A percentile compares a stretch with the other conserved stretches of the same genome.
Evolutionary conservation across 768 basidiomycete genomes (phyloP).

Genomic region (Lactifluus subvellereus): DNA sequence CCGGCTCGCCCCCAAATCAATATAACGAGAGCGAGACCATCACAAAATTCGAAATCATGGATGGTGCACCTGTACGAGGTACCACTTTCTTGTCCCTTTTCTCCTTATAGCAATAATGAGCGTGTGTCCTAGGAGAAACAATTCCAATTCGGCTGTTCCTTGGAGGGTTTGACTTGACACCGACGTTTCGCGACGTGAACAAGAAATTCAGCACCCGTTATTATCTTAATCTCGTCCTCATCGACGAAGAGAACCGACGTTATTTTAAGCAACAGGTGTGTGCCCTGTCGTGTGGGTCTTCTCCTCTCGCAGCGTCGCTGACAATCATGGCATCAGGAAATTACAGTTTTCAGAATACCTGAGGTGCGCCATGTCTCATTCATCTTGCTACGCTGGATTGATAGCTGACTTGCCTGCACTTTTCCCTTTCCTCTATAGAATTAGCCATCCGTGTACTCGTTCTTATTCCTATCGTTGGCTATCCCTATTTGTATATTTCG

Average conservation of each 20-base stretch:
- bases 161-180: conserved; percentile 96
- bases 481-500: conserved; percentile 14
- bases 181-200: conserved; percentile 98
- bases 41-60: conserved; percentile 99
- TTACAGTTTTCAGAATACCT: conserved; percentile 86
- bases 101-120: background rate
- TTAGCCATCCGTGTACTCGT: conserved; percentile 9
- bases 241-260: conserved; percentile 96
- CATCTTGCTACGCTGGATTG: background rate
- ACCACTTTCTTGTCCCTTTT: conserved; percentile 19
- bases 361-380: conserved; percentile 44
- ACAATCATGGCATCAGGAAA: conserved; percentile 46
- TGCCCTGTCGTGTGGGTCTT: conserved; percentile 9
- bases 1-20: conserved; percentile 95
- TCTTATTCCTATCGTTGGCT: conserved; percentile 4
- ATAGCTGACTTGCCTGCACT: background rate
- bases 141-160: conserved; percentile 97
- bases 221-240: conserved; percentile 94
- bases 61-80: conserved; percentile 96
- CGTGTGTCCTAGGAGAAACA: conserved; percentile 66
- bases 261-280: conserved; percentile 94
- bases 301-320: background rate
- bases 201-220: conserved; percentile 98
- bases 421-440: background rate
- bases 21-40: conserved; percentile 99